These are phyloP conservation scores for Pestalotiopsis sp. DNA, from an alignment of 2,329 filamentous ascomycete species.

Conservation along the genomic window DNA sequence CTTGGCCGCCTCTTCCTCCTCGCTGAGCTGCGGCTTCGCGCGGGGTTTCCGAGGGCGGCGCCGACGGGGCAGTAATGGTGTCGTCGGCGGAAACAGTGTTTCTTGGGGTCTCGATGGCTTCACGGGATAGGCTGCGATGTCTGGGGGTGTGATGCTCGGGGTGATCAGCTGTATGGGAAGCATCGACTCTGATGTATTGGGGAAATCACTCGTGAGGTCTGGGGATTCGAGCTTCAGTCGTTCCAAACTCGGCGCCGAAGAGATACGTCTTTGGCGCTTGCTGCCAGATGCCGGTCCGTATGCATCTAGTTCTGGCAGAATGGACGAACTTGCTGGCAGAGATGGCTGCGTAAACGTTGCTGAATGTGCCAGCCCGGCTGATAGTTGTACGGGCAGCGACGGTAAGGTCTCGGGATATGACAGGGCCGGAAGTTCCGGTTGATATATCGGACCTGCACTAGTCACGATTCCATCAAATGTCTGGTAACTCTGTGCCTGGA, in stretches of 20 bases:
- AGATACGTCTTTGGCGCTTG: conserved; percentile 12
- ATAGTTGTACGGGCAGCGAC: not conserved
- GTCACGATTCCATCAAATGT: conserved; percentile 21
- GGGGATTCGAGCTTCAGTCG: conserved; percentile 24
- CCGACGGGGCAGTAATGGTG: conserved; percentile 25
- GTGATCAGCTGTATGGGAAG: conserved; percentile 26
- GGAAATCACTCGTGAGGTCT: conserved; percentile 27
- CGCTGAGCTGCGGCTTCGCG: conserved; percentile 20
- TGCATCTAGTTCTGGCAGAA: not conserved
- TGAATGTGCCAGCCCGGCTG: not conserved
- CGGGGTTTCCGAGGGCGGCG: conserved; percentile 26
- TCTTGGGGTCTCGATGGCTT: conserved; percentile 4
- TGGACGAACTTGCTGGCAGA: not conserved
- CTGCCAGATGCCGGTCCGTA: conserved; percentile 5
- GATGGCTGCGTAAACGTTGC: not conserved
- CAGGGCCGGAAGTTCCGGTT: conserved; percentile 15
- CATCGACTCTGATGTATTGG: conserved; percentile 26
- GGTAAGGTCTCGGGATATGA: conserved; percentile 19
- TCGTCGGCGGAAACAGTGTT: conserved; percentile 10
- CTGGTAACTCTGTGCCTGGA: conserved; percentile 23
- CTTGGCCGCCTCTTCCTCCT: conserved; percentile 41
- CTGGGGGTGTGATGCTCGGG: conserved; percentile 22
- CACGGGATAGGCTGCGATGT: not conserved
- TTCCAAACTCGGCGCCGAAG: conserved; percentile 17
- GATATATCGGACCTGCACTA: conserved; percentile 17